Conservation (phyloP, 2,329 filamentous ascomycete species). For the Sarocladiaceae sp. region DNA sequence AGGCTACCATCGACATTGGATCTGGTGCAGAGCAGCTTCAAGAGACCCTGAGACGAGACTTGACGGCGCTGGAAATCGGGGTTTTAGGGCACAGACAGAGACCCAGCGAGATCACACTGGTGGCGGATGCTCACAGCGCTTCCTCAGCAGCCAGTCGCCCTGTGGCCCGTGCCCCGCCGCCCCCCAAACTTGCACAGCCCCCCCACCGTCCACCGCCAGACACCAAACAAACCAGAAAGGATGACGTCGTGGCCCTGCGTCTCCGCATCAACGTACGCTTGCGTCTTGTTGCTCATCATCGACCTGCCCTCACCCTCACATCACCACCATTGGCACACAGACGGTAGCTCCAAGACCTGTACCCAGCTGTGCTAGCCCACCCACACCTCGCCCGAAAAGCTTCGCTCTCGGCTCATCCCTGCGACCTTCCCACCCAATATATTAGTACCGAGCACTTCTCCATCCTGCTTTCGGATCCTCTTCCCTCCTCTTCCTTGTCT, state of each 20-base stretch:
- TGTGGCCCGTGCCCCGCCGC: no score
- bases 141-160: no score
- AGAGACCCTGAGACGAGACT: no score
- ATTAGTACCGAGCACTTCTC: slow-evolving; percentile 4
- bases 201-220: background rate
- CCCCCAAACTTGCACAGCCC: no score
- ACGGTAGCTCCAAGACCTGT: background rate
- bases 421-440: slow-evolving; percentile 4
- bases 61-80: no score
- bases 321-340: background rate
- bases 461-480: slow-evolving; percentile 6
- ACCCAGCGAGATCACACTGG: no score
- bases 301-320: background rate
- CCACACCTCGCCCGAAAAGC: slow-evolving; percentile 8
- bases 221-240: slow-evolving; percentile 2
- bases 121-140: no score
- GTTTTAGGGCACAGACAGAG: no score
- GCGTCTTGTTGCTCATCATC: slow-evolving; percentile 7
- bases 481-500: background rate
- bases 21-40: no score
- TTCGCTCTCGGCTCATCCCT: slow-evolving; percentile 9
- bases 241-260: slow-evolving; percentile 8
- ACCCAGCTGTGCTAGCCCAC: slow-evolving; percentile 4
- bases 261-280: slow-evolving; percentile 8
- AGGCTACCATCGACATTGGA: no score